Evolutionary conservation across 2,329 filamentous ascomycete genomes (phyloP), one percentile per base, ranked within the genome.

Genomic region (Rhynchosporium agropyri): DNA sequence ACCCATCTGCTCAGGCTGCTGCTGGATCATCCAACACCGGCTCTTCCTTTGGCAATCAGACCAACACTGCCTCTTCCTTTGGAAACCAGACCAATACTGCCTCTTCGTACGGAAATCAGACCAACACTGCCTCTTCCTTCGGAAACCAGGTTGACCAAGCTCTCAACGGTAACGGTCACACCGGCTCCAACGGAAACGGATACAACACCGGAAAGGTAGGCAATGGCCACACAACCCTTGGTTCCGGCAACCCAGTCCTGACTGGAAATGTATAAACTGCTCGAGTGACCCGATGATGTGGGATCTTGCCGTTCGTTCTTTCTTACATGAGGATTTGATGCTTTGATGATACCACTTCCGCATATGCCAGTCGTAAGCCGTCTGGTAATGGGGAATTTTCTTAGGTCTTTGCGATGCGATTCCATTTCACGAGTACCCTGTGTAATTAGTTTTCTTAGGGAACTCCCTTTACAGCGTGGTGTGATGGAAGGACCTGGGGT

Each of bases 91-190:
- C 33, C 33, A 36, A 36, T 2, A 36, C 78, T 12, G 58, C 61
- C 15, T 46, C 48, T 26, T 63, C 59, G 3, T 72, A 71, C 64
- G 65, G 67, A 55, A 70, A 64, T 57, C 69, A 71, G 54, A 36
- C 33, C 33, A 36, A 36, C 33, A 36, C 78, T 12, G 58, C 61
- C 15, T 46, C 48, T 26, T 63, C 59, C 4, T 72, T 71, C 64
- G 65, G 67, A 51, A 70, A 64, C 56, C 69, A 71, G 54, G 68
- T 73, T n/a, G 70, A 73, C 33, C 65, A 71, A 49, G 70, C 69
- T 36, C 71, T 72, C 54, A 59, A 62, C 56, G 64, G 64, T 20
- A 59, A 51, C 42, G 49, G 48, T 12, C 48, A 53, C 33, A 51
- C 36, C 9, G 33, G 33, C n/a, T 53, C 43, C 33, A 45, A 50